phyloP scores from a whole-genome alignment of 192 early-diverging fungal species.

The Chytriomyces confervae region DNA sequence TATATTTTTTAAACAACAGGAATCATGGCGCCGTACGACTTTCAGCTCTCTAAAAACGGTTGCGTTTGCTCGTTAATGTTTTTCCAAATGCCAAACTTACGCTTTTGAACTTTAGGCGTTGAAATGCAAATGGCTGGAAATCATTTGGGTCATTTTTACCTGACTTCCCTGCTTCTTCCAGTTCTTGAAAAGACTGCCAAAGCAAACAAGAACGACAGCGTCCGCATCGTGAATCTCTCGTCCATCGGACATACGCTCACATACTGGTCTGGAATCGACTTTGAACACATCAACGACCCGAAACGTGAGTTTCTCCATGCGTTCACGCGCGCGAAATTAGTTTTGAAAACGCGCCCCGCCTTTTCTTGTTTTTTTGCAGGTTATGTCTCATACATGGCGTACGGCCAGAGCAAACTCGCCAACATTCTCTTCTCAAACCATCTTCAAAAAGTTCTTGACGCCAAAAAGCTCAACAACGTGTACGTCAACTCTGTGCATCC shows the following conservation, averaged over 20 bases:
- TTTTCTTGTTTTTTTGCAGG: slow-evolving; percentile 8
- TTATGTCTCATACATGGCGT: slow-evolving; percentile 41
- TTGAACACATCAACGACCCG: slow-evolving; percentile 43
- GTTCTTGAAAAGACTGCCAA: slow-evolving; percentile 19
- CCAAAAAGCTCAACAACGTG: slow-evolving; percentile 31
- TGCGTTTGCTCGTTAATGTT: slow-evolving; percentile 21
- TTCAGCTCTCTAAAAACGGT: slow-evolving; percentile 32
- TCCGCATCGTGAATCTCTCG: slow-evolving; percentile 51
- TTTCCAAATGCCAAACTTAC: background rate
- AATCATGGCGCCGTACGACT: slow-evolving; percentile 62
- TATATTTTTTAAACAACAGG: slow-evolving; percentile 37
- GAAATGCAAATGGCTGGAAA: slow-evolving; percentile 29
- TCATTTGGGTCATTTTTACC: slow-evolving; percentile 45
- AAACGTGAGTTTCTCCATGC: background rate
- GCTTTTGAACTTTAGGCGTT: background rate
- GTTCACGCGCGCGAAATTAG: background rate
- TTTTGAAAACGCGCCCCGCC: background rate
- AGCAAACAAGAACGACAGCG: background rate
- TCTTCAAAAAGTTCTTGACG: slow-evolving; percentile 47
- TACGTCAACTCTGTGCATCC: slow-evolving; percentile 52
- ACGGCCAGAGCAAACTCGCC: slow-evolving; percentile 63
- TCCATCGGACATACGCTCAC: slow-evolving; percentile 44
- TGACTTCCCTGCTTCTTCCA: slow-evolving; percentile 44
- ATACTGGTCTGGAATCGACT: slow-evolving; percentile 47
- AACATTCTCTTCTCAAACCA: slow-evolving; percentile 58